Percentiles rank a stretch among this genome's conserved stretches.
Evolutionary conservation across 306 rosid species (phyloP).

Genomic region (Phaseolus lunatus): DNA sequence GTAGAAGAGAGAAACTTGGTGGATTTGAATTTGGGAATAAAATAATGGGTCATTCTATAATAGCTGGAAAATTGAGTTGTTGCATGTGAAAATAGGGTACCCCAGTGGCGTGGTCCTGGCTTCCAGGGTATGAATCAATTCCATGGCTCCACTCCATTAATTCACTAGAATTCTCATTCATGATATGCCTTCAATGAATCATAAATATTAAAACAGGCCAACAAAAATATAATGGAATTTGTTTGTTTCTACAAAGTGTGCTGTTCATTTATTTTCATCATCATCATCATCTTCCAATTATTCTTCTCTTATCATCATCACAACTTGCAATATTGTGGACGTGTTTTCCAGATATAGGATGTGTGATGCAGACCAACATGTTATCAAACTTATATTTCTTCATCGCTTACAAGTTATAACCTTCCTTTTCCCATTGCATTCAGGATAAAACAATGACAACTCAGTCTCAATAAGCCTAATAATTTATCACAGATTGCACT

Average conservation of each 20-base stretch:
- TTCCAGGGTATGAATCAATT: constrained; percentile 36
- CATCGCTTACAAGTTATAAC: neutral
- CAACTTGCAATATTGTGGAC: neutral
- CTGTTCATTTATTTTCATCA: neutral
- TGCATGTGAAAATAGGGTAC: constrained; percentile 51
- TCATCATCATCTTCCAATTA: neutral
- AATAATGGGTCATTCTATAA: constrained; percentile 11
- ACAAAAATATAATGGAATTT: neutral
- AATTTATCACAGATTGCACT: too few species aligned
- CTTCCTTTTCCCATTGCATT: neutral
- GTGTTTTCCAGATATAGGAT: neutral
- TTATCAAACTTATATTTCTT: neutral
- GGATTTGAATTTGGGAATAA: constrained; percentile 23
- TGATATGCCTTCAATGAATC: constrained; percentile 18
- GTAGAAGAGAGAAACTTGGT: constrained; percentile 9
- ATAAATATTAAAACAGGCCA: neutral
- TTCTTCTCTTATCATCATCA: neutral
- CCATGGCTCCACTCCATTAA: constrained; percentile 53
- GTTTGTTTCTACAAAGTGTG: neutral
- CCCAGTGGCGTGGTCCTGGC: constrained; percentile 42
- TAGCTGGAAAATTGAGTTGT: constrained; percentile 46
- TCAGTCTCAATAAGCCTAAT: too few species aligned
- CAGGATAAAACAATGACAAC: too few species aligned
- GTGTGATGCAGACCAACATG: constrained; percentile 13
- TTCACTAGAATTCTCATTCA: constrained; percentile 16